These are phyloP conservation scores for Peronosclerospora sorghi DNA, from an alignment of 352 stramenopile species.

Conservation along the genomic window DNA sequence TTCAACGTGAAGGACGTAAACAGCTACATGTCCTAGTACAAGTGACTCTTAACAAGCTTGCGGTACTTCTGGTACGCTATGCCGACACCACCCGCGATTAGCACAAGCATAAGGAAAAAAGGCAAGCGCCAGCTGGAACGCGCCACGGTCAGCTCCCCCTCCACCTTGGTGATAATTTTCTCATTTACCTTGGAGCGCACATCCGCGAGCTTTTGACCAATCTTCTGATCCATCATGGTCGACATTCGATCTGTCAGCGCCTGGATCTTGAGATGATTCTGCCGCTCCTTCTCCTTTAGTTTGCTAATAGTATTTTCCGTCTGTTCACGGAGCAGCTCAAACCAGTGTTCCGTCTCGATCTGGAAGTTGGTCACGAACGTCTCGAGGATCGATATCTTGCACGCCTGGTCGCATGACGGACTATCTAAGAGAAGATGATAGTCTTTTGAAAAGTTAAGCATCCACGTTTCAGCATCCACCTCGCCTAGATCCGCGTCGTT, in stretches of 20 bases:
- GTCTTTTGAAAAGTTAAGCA: conserved; percentile 81
- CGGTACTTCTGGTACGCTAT: conserved; percentile 83
- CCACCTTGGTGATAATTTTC: conserved; percentile 60
- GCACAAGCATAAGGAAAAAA: conserved; percentile 68
- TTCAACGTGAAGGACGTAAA: conserved; percentile 1
- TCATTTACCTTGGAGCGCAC: conserved; percentile 51
- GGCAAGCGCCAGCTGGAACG: conserved; percentile 63
- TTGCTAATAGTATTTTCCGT: conserved; percentile 68
- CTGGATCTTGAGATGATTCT: conserved; percentile 67
- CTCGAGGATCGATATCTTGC: conserved; percentile 73
- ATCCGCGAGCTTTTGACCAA: conserved; percentile 51
- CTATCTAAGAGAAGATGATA: conserved; percentile 52
- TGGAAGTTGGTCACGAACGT: conserved; percentile 78
- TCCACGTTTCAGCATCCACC: conserved; percentile 60
- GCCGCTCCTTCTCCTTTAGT: conserved; percentile 54
- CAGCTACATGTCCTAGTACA: conserved; percentile 36
- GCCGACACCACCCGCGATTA: conserved; percentile 39
- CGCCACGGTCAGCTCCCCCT: conserved; percentile 50
- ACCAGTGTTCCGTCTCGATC: conserved; percentile 74
- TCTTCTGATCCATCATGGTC: conserved; percentile 61
- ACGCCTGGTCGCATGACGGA: conserved; percentile 55
- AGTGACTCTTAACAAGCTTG: conserved; percentile 75
- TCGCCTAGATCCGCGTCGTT: conserved; percentile 42
- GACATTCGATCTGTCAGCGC: conserved; percentile 60
- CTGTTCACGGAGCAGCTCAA: conserved; percentile 70